Evolutionary conservation across 768 basidiomycete genomes (phyloP).

Genomic region (Tephrocybe sp.): DNA sequence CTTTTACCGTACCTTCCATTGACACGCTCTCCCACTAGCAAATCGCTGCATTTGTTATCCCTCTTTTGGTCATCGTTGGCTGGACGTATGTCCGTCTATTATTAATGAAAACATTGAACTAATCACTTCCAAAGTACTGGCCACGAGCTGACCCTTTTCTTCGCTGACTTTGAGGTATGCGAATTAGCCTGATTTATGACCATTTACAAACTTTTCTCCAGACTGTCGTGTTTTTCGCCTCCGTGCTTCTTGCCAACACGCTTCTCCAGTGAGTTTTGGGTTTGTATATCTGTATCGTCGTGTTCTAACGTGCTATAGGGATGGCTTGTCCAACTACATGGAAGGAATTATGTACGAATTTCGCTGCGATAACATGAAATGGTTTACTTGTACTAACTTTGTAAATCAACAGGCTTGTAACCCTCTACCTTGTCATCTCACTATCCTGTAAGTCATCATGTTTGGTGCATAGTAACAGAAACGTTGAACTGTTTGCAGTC

Average conservation of each 20-base stretch:
- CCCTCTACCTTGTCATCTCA: slow-evolving; percentile 78
- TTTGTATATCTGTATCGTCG: neutral
- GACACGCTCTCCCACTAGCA: slow-evolving; percentile 42
- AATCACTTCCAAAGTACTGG: slow-evolving; percentile 41
- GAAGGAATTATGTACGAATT: slow-evolving; percentile 73
- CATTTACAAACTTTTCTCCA: slow-evolving; percentile 21
- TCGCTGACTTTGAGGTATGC: slow-evolving; percentile 78
- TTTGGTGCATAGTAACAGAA: neutral
- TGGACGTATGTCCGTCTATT: slow-evolving; percentile 62
- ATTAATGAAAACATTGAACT: slow-evolving; percentile 8
- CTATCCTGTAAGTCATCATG: slow-evolving; percentile 59
- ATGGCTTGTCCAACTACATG: slow-evolving; percentile 90
- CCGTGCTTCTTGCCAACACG: slow-evolving; percentile 84
- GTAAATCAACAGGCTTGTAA: slow-evolving; percentile 40
- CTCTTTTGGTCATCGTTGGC: slow-evolving; percentile 82
- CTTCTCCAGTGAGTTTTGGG: slow-evolving; percentile 57
- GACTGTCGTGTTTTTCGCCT: slow-evolving; percentile 84
- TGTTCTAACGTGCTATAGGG: slow-evolving; percentile 34
- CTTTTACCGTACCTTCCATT: neutral
- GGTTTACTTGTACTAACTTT: slow-evolving; percentile 36
- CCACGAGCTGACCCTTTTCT: slow-evolving; percentile 77
- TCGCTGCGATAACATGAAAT: slow-evolving; percentile 17
- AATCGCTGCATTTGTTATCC: slow-evolving; percentile 85
- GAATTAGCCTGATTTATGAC: slow-evolving; percentile 1
- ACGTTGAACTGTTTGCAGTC: slow-evolving; percentile 17